Conservation (phyloP, 352 stramenopile species). For the Peronosclerospora sorghi region DNA sequence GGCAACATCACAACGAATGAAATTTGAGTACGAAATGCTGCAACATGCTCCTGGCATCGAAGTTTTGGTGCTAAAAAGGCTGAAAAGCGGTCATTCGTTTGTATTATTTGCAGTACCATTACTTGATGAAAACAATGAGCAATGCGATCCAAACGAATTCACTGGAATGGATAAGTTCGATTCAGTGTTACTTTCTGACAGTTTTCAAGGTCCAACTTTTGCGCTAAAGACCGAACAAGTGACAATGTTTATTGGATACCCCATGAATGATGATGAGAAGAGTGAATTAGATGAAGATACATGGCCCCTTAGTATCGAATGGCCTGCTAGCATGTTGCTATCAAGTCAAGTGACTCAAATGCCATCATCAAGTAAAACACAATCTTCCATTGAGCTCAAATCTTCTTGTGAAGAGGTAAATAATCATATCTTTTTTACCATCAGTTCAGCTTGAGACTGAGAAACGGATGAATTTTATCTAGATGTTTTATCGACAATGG, state of each 20-base stretch:
- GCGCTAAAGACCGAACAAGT: slow-evolving; percentile 1
- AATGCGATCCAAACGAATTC: slow-evolving; percentile 12
- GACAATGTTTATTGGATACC: slow-evolving; percentile 19
- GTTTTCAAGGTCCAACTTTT: slow-evolving; percentile 21
- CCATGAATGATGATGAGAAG: slow-evolving; percentile 6
- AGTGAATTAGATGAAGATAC: background rate
- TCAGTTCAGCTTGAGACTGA: background rate
- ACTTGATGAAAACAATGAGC: slow-evolving; percentile 9
- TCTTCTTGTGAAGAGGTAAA: slow-evolving; percentile 25
- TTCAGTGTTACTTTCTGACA: slow-evolving; percentile 14
- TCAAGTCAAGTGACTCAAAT: slow-evolving; percentile 33
- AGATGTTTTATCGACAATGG: slow-evolving; percentile 37
- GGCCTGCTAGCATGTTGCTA: slow-evolving; percentile 18
- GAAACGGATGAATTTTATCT: background rate
- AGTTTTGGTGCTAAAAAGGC: slow-evolving; percentile 11
- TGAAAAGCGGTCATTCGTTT: background rate
- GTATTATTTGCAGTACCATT: slow-evolving; percentile 30
- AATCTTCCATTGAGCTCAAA: slow-evolving; percentile 29
- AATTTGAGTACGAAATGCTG: slow-evolving; percentile 39
- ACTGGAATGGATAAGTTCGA: slow-evolving; percentile 5
- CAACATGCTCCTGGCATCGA: slow-evolving; percentile 27
- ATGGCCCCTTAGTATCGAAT: slow-evolving; percentile 24
- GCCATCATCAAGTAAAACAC: slow-evolving; percentile 10
- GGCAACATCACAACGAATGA: slow-evolving; percentile 10
- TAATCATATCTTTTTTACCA: background rate